Percentiles rank a stretch among this genome's conserved stretches.
These are phyloP conservation scores for Prinsepia uniflora DNA, from an alignment of 306 rosid species.

Conservation along the genomic window DNA sequence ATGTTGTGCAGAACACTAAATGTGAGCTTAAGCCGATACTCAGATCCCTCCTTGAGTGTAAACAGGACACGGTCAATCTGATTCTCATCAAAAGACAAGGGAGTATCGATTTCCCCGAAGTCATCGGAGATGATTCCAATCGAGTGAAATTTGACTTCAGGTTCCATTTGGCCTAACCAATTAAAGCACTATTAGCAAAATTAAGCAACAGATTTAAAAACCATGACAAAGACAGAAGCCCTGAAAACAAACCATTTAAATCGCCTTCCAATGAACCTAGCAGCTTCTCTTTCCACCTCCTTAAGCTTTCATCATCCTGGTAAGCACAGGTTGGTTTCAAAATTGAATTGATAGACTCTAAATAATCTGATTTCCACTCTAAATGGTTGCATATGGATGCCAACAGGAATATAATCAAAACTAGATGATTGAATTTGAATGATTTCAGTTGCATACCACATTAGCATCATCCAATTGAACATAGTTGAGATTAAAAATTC, in stretches of 20 bases:
- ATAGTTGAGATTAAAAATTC: neutral
- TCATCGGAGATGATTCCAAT: conserved; percentile 71
- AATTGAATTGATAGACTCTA: conserved; percentile 4
- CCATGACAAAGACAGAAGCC: conserved; percentile 5
- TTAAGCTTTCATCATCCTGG: conserved; percentile 93
- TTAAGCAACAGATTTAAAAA: conserved; percentile 15
- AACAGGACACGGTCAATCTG: conserved; percentile 46
- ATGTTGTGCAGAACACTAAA: conserved; percentile 87
- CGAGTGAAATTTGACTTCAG: conserved; percentile 88
- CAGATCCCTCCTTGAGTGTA: conserved; percentile 69
- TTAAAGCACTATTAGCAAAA: conserved; percentile 7
- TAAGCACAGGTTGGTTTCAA: conserved; percentile 25
- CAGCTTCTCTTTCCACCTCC: conserved; percentile 98
- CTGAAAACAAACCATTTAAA: conserved; percentile 53
- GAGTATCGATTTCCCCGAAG: conserved; percentile 61
- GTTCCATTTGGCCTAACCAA: conserved; percentile 58
- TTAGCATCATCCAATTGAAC: neutral
- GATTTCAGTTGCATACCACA: neutral
- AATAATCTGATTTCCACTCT: neutral
- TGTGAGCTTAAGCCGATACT: conserved; percentile 64
- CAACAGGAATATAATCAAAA: neutral
- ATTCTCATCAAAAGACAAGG: conserved; percentile 56
- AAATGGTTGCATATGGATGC: conserved; percentile 9
- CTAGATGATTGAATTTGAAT: neutral
- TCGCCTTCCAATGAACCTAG: conserved; percentile 88